Base-by-base conservation (phyloP, 2,329 filamentous ascomycete species). In the Diaporthe destruens region DNA sequence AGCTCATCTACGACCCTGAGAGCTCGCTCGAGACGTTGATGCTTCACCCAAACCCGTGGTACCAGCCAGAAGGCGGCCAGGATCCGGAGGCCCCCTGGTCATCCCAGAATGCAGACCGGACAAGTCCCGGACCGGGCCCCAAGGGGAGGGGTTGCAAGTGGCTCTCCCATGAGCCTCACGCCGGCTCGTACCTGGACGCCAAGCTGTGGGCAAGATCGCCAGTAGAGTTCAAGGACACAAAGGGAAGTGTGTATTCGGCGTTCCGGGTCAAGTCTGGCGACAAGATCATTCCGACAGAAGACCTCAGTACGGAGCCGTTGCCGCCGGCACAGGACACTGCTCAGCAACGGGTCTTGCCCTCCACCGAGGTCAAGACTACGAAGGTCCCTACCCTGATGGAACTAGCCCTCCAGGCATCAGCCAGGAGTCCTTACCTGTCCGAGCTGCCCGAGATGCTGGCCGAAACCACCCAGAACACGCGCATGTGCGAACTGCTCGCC, bases 11-110 rank as follows among this genome's bases (percentile, higher is more conserved):
- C 42, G 77, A 80, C 12, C 78, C 81, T 0, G 80, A 83, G 57
- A 32, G 53, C 53, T 85, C 84, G 25, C 82, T 92, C n/a, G 79
- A 80, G 16, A 84, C 84, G 6, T 80, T 93, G n/a, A 84, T 83
- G 34, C 76, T 91, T 3, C 86, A 89, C 71, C 91, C 91, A 0
- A 94, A 94, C 77, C 89, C 89, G 0, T 91, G 92, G 73, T 82
- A 87, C 71, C 81, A 86, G 67, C 77, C 75, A 1, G 14, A 47
- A 9, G 61, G 61, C 7, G 32, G 55, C 20, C 70, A 72, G 20
- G 72, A 76, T 7, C 68, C 71, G 2, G 54, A 72, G 6, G 42
- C 67, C 76, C 68, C 59, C 72, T 75, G 74, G 69, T 69, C 51
- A 39, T 44, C 68, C 39, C 32, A 70, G 47, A 70, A 70, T n/a